Evolutionary conservation across 176 grass and related monocot genomes (phyloP).

Genomic region (Avena insularis): DNA sequence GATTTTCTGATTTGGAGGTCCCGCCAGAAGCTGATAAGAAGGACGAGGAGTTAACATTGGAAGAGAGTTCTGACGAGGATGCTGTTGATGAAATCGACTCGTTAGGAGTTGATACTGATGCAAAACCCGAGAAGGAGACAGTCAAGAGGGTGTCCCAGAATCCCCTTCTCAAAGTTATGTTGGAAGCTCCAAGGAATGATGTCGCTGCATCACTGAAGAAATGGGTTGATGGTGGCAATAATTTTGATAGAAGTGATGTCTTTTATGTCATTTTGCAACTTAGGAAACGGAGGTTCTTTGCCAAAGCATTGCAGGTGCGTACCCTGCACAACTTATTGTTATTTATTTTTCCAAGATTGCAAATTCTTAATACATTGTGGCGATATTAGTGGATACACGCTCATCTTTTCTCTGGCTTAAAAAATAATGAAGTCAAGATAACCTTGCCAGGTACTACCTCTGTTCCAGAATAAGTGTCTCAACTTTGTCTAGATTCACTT

Average conservation of each 20-base stretch:
- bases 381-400: background rate
- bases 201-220: constrained; percentile 53
- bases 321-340: background rate
- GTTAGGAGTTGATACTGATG: constrained; percentile 43
- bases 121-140: constrained; percentile 38
- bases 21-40: constrained; percentile 52
- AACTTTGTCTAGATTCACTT: too few species aligned
- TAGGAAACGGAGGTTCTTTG: constrained; percentile 48
- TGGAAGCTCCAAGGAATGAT: constrained; percentile 37
- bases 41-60: constrained; percentile 47
- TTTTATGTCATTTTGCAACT: constrained; percentile 49
- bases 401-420: background rate
- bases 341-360: background rate
- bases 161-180: constrained; percentile 51
- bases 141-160: background rate
- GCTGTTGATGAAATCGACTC: constrained; percentile 40
- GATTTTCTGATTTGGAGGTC: constrained; percentile 86
- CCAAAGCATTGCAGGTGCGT: constrained; percentile 84
- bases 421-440: background rate
- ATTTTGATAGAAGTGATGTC: constrained; percentile 52
- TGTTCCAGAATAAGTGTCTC: too few species aligned
- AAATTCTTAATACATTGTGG: constrained; percentile 3
- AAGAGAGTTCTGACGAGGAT: constrained; percentile 64
- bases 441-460: background rate
- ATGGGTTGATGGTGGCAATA: constrained; percentile 68